These are phyloP conservation scores for Gaeumannomyces tritici DNA, from an alignment of 2,329 filamentous ascomycete species.

Conservation along the genomic window DNA sequence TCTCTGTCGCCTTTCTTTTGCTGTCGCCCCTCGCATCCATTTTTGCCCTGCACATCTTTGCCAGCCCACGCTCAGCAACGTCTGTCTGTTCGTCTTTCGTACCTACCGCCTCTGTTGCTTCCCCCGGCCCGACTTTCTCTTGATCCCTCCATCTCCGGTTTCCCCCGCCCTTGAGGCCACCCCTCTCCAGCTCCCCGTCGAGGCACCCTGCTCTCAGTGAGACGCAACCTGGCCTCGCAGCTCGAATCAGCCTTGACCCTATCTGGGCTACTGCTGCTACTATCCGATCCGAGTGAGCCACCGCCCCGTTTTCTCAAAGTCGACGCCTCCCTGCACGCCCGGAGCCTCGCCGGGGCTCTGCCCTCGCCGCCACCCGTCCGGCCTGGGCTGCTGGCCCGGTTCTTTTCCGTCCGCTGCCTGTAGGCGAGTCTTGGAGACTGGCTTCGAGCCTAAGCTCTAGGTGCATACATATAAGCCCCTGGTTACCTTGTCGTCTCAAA, in stretches of 20 bases:
- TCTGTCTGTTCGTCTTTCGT: neutral
- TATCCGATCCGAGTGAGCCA: neutral
- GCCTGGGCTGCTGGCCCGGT: neutral
- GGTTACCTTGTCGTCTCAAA: neutral
- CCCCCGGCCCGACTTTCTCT: neutral
- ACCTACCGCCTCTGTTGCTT: neutral
- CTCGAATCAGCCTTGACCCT: too few species aligned
- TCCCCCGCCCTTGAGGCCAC: neutral
- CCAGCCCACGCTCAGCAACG: neutral
- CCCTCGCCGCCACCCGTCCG: neutral
- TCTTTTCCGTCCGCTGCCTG: neutral
- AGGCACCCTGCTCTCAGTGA: slow-evolving; percentile 3
- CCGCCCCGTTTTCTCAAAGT: neutral
- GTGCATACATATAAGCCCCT: neutral
- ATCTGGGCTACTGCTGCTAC: neutral
- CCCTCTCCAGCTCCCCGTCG: too few species aligned
- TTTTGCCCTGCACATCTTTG: neutral
- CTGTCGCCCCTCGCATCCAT: neutral
- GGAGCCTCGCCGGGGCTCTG: neutral
- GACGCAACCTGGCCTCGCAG: neutral
- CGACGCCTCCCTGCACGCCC: neutral
- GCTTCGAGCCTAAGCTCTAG: neutral
- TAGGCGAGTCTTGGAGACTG: neutral
- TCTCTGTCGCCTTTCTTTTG: neutral
- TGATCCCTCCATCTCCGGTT: neutral